A percentile compares a stretch with the other conserved stretches of the same genome.
Conservation (phyloP, 345 rosid species). For the Sapria himalayana region DNA sequence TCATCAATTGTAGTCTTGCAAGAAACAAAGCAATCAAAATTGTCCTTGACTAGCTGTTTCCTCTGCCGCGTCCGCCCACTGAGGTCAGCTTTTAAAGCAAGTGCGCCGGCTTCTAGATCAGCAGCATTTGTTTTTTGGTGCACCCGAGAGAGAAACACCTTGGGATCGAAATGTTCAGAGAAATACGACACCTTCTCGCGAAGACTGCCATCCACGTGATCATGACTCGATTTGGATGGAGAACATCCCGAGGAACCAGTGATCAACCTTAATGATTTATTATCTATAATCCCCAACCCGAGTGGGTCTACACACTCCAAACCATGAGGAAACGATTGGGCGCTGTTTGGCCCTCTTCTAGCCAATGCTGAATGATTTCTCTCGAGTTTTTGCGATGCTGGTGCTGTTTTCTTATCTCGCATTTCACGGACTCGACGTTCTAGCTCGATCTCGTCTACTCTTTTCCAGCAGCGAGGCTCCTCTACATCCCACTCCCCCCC, state of each 20-base stretch:
- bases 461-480: conserved; percentile 90
- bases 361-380: conserved; percentile 26
- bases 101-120: conserved; percentile 86
- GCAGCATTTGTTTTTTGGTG: conserved; percentile 68
- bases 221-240: conserved; percentile 40
- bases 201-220: conserved; percentile 27
- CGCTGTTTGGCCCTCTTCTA: conserved; percentile 29
- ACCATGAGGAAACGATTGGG: conserved; percentile 82
- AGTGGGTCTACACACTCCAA: conserved; percentile 94
- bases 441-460: conserved; percentile 87
- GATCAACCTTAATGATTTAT: conserved; percentile 62
- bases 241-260: conserved; percentile 48
- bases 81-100: conserved; percentile 82
- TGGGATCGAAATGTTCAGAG: conserved; percentile 76
- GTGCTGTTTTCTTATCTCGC: conserved; percentile 78
- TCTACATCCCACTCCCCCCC: conserved; percentile 74
- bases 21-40: conserved; percentile 97
- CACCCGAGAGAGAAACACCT: conserved; percentile 77
- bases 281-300: conserved; percentile 83
- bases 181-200: conserved; percentile 77
- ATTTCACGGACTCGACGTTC: conserved; percentile 83
- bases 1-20: conserved; percentile 99
- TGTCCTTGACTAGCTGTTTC: conserved; percentile 88
- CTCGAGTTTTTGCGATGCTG: conserved; percentile 55
- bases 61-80: conserved; percentile 81